phyloP scores from a whole-genome alignment of 1,284 basidiomycete genomes.

The Vanrija sp. region DNA sequence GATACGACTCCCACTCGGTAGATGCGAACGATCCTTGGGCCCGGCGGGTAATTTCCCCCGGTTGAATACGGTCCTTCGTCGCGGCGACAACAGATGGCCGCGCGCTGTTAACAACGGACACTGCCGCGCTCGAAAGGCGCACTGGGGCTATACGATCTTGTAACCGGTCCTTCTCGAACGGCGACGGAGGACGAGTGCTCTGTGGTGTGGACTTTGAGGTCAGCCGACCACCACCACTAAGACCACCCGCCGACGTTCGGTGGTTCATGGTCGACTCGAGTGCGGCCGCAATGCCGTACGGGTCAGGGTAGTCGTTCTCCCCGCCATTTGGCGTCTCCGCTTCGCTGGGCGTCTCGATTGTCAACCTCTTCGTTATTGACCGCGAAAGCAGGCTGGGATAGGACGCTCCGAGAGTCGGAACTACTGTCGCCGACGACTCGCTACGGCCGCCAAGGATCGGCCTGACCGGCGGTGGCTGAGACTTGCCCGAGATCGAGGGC shows the following conservation, averaged over 20 bases:
- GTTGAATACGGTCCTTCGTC: slow-evolving; percentile 9
- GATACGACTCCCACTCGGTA: slow-evolving; percentile 14
- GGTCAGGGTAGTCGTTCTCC: slow-evolving; percentile 27
- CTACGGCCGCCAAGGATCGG: neutral
- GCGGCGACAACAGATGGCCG: slow-evolving; percentile 6
- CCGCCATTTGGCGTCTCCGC: slow-evolving; percentile 7
- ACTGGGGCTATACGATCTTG: neutral
- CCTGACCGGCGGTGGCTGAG: neutral
- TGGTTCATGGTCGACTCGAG: slow-evolving; percentile 5
- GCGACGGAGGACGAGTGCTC: slow-evolving; percentile 13
- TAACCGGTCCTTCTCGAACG: neutral
- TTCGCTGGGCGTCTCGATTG: slow-evolving; percentile 11
- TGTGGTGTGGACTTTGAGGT: slow-evolving; percentile 15
- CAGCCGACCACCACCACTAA: neutral
- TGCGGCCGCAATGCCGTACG: slow-evolving; percentile 24
- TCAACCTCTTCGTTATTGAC: slow-evolving; percentile 1
- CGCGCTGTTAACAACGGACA: slow-evolving; percentile 2
- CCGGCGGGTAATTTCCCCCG: slow-evolving; percentile 3
- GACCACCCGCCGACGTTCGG: neutral
- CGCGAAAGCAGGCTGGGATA: neutral
- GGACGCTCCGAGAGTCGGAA: neutral
- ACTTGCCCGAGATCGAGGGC: slow-evolving; percentile 3
- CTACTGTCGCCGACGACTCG: neutral
- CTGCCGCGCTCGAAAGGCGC: neutral
- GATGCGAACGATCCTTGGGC: slow-evolving; percentile 7